Conservation (phyloP, 345 rosid species). For the Isatis tinctoria region DNA sequence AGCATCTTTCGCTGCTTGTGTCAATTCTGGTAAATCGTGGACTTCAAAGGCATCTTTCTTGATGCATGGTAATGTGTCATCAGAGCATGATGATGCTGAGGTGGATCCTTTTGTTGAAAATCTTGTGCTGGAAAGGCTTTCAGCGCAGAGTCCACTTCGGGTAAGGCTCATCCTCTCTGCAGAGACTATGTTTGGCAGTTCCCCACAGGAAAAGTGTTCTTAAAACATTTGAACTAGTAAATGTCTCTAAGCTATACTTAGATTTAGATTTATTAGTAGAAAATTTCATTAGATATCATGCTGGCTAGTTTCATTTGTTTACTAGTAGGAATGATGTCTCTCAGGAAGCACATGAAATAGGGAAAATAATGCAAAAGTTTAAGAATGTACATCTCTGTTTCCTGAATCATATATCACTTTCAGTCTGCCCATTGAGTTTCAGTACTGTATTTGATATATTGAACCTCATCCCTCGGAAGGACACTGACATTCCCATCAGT, state of each 20-base stretch:
- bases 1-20: constrained; percentile 82
- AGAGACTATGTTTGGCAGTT: constrained; percentile 5
- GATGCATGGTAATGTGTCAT: constrained; percentile 54
- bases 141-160: constrained; percentile 91
- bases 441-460: neutral
- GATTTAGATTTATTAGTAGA: neutral
- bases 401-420: neutral
- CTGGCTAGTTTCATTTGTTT: neutral
- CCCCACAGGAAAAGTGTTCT: constrained; percentile 1
- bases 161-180: constrained; percentile 36
- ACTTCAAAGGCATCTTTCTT: constrained; percentile 59
- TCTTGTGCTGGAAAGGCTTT: constrained; percentile 90
- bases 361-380: neutral
- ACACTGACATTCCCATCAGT: neutral
- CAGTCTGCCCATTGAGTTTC: neutral
- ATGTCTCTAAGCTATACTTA: neutral
- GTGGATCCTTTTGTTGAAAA: constrained; percentile 87
- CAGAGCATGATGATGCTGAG: constrained; percentile 44
- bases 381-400: neutral
- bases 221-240: constrained; percentile 1
- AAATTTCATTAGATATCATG: neutral
- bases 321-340: neutral
- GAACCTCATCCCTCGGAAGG: neutral
- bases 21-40: constrained; percentile 85
- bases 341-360: neutral